phyloP scores from a whole-genome alignment of 2,329 filamentous ascomycete genomes.

The Neopestalotiopsis sp. region DNA sequence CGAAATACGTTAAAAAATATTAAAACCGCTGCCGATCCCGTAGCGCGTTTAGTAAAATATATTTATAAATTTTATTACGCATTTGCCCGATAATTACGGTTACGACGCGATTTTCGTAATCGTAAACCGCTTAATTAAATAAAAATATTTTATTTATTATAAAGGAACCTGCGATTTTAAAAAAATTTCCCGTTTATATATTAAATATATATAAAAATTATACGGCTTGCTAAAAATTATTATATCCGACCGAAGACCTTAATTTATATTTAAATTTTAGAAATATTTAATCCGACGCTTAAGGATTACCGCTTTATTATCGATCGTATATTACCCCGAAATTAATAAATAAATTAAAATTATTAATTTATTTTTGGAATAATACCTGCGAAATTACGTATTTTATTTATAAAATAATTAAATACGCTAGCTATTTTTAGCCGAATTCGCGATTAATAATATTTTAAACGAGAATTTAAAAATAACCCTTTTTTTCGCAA shows the following conservation, averaged over 20 bases:
- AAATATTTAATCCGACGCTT: neutral
- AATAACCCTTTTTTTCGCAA: no score
- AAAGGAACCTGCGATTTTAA: neutral
- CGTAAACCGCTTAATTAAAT: neutral
- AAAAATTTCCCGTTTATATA: neutral
- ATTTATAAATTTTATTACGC: neutral
- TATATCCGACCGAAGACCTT: neutral
- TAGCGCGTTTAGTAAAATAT: neutral
- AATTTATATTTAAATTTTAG: neutral
- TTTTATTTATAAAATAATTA: no score
- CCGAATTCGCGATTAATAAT: no score
- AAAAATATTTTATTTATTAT: neutral
- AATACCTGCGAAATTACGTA: no score
- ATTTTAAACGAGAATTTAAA: no score
- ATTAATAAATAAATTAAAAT: no score
- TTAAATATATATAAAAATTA: neutral
- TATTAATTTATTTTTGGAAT: no score
- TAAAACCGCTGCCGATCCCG: neutral
- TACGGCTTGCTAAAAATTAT: neutral
- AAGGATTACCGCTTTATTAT: neutral
- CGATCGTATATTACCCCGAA: no score
- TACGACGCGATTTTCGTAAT: neutral
- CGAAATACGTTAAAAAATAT: neutral
- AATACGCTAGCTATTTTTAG: no score
- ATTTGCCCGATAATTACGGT: neutral